Conservation (phyloP, 164 flowering plant genomes). For the Tetracentron sinense region DNA sequence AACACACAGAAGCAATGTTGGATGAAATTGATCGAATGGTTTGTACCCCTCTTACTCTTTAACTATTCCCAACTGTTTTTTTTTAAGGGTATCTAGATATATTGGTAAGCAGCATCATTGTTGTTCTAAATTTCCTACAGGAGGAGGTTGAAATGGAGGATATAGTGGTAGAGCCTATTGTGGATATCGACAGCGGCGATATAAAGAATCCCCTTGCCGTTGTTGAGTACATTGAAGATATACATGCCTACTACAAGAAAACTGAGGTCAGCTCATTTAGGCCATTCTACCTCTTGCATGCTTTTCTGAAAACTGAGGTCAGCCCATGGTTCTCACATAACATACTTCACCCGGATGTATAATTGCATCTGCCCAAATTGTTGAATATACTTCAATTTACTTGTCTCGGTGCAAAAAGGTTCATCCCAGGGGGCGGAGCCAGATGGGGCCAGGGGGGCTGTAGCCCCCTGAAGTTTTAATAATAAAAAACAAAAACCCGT, state of each 20-base stretch:
- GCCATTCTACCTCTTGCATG: neutral
- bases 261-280: slow-evolving; percentile 39
- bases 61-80: neutral
- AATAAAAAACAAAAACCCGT: no score
- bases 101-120: neutral
- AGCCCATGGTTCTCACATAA: no score
- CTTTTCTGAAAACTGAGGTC: neutral
- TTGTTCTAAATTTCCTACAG: slow-evolving; percentile 17
- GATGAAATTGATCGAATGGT: slow-evolving; percentile 73
- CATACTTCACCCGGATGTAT: neutral
- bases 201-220: slow-evolving; percentile 66
- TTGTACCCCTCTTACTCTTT: neutral
- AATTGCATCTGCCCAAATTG: neutral
- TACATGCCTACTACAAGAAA: slow-evolving; percentile 57
- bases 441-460: no score
- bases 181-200: slow-evolving; percentile 69
- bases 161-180: slow-evolving; percentile 36
- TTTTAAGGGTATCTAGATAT: neutral
- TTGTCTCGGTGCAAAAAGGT: neutral
- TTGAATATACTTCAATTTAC: neutral
- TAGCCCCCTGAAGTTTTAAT: no score
- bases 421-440: no score
- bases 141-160: slow-evolving; percentile 90
- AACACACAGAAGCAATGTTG: slow-evolving; percentile 65
- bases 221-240: slow-evolving; percentile 75